Conservation (phyloP, 306 rosid species). For the apple (Malus domestica) region ASM211411v1 NC_041794.1:21418501-21419000, state of each 20-base stretch:
- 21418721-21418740: constrained; percentile 69
- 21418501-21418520: constrained; percentile 23
- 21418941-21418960: not conserved
- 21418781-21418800: constrained; percentile 76
- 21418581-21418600: constrained; percentile 28
- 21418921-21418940: not conserved
- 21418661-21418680: constrained; percentile 13
- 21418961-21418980: not conserved
- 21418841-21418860: not conserved
- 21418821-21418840: not conserved
- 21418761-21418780: constrained; percentile 49
- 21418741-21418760: constrained; percentile 64
- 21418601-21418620: constrained; percentile 21
- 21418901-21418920: not conserved
- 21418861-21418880: not conserved
- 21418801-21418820: constrained; percentile 53
- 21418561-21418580: constrained; percentile 22
- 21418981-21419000: not conserved
- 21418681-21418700: constrained; percentile 70
- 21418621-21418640: constrained; percentile 20
- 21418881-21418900: not conserved
- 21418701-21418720: constrained; percentile 56
- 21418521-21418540: constrained; percentile 32
- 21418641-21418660: constrained; percentile 29
- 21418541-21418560: constrained; percentile 35